phyloP scores from a whole-genome alignment of 164 flowering plant species.

The Chimonanthus praecox region DNA sequence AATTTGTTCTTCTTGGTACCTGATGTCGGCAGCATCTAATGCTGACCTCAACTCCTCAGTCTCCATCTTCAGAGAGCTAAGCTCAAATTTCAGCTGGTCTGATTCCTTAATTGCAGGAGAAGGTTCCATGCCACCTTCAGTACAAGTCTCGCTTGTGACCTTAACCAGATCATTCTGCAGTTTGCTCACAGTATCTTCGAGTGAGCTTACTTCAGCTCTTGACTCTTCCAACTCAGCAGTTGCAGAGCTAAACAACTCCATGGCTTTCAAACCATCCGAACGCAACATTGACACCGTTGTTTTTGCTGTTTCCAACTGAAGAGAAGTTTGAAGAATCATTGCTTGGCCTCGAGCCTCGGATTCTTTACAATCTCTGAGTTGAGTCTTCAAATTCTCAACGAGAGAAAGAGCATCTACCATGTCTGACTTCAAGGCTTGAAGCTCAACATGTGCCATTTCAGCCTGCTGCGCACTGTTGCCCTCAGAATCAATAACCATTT shows the following conservation, averaged over 20 bases:
- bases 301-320: constrained; percentile 61
- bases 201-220: constrained; percentile 34
- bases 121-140: constrained; percentile 1
- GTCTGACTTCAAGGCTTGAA: constrained; percentile 42
- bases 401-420: constrained; percentile 43
- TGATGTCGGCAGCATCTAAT: constrained; percentile 48
- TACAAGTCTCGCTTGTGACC: constrained; percentile 6
- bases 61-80: constrained; percentile 36
- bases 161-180: constrained; percentile 32
- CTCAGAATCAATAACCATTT: constrained; percentile 41
- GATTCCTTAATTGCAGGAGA: constrained; percentile 19
- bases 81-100: constrained; percentile 26
- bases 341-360: constrained; percentile 63
- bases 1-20: constrained; percentile 45
- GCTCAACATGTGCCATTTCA: constrained; percentile 40
- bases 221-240: constrained; percentile 60
- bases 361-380: constrained; percentile 48
- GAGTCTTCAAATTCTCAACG: constrained; percentile 48
- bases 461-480: constrained; percentile 30
- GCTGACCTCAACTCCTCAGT: constrained; percentile 37
- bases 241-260: constrained; percentile 38
- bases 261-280: constrained; percentile 41
- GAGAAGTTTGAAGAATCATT: constrained; percentile 41
- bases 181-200: constrained; percentile 52
- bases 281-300: constrained; percentile 43